These are phyloP conservation scores for Oryza rufipogon DNA, from an alignment of 176 grass and related monocot species.

Conservation along the genomic window DNA sequence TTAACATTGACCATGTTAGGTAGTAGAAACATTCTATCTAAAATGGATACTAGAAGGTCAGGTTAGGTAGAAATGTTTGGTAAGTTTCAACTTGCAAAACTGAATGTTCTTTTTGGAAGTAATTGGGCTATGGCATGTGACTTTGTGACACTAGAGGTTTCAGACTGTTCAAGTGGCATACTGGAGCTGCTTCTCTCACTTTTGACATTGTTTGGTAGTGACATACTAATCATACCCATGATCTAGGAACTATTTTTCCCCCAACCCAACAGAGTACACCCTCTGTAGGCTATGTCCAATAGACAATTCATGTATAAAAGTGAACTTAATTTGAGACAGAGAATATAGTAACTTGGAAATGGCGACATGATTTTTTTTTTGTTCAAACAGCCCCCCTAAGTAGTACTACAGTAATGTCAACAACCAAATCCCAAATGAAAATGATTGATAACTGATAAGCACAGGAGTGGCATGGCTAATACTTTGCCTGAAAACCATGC, in stretches of 20 bases:
- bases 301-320: no score
- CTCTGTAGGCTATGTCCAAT: no score
- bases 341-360: not conserved
- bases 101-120: not conserved
- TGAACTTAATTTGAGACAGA: no score
- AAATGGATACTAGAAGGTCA: not conserved
- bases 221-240: not conserved
- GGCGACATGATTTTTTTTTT: not conserved
- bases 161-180: not conserved
- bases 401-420: not conserved
- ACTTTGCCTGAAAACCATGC: not conserved
- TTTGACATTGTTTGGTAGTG: not conserved
- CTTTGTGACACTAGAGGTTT: not conserved
- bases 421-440: not conserved
- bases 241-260: not conserved
- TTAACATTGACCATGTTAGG: slow-evolving; percentile 10
- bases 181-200: not conserved
- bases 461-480: not conserved
- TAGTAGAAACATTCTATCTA: not conserved
- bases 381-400: not conserved
- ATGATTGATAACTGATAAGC: not conserved
- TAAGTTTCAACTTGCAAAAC: not conserved
- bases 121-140: not conserved
- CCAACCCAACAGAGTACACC: not conserved
- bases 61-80: slow-evolving; percentile 29